Evolutionary conservation across 2,329 filamentous ascomycete genomes (phyloP).

Genomic region (Aspergillus glaucus): DNA sequence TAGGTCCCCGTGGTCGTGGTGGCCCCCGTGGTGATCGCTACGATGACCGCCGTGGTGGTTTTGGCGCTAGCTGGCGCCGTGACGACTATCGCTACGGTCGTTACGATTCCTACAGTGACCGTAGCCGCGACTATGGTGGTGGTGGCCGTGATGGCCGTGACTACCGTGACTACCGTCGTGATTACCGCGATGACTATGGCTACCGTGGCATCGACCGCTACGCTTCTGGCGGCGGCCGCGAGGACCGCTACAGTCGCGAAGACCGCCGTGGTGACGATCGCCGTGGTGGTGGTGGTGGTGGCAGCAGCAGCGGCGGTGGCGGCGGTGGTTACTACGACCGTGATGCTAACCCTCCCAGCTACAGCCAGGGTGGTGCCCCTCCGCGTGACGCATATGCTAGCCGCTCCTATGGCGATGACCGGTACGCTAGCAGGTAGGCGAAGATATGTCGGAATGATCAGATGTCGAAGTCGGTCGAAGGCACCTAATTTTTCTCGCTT

Average conservation of each 20-base stretch:
- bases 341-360: slow-evolving; percentile 46
- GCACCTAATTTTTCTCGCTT: slow-evolving; percentile 11
- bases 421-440: slow-evolving; percentile 38
- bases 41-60: slow-evolving; percentile 50
- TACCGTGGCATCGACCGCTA: slow-evolving; percentile 42
- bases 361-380: slow-evolving; percentile 34
- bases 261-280: slow-evolving; percentile 37
- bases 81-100: slow-evolving; percentile 39
- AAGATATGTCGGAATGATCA: slow-evolving; percentile 15
- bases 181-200: slow-evolving; percentile 39
- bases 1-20: slow-evolving; percentile 30
- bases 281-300: slow-evolving; percentile 40
- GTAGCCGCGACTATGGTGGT: slow-evolving; percentile 44
- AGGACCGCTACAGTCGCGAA: slow-evolving; percentile 43
- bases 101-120: slow-evolving; percentile 42
- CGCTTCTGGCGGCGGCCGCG: slow-evolving; percentile 37
- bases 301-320: slow-evolving; percentile 25
- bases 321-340: slow-evolving; percentile 50
- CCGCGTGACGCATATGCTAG: slow-evolving; percentile 30
- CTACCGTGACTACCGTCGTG: slow-evolving; percentile 45
- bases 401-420: slow-evolving; percentile 36
- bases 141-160: slow-evolving; percentile 30
- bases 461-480: slow-evolving; percentile 11
- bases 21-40: slow-evolving; percentile 43
- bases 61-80: slow-evolving; percentile 45